These are phyloP conservation scores for Coccinonectria pachysandricola DNA, from an alignment of 2,329 filamentous ascomycete species.

Conservation along the genomic window DNA sequence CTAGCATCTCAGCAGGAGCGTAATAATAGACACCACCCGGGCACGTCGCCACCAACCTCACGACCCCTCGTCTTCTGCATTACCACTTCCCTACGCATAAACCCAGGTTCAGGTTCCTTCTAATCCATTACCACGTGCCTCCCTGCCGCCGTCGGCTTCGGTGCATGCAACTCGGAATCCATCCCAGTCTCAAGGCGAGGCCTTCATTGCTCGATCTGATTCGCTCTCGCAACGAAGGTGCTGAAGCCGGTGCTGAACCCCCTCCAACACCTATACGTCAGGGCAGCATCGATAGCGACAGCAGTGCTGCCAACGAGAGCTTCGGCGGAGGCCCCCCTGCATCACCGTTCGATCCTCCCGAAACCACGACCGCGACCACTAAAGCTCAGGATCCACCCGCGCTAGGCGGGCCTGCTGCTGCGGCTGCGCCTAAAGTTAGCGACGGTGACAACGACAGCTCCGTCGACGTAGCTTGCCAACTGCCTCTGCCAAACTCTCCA, in stretches of 20 bases:
- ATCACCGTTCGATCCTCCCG: conserved; percentile 1
- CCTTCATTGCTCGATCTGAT: conserved; percentile 44
- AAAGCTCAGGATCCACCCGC: neutral
- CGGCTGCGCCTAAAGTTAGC: conserved; percentile 3
- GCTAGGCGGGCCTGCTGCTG: conserved; percentile 1
- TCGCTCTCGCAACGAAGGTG: conserved; percentile 24
- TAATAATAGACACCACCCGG: too few species aligned
- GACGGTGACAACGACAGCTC: conserved; percentile 15
- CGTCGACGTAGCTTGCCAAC: conserved; percentile 26
- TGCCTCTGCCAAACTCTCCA: conserved; percentile 33
- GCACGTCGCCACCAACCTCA: too few species aligned
- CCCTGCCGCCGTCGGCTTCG: too few species aligned
- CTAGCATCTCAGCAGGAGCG: too few species aligned
- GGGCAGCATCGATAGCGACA: conserved; percentile 2
- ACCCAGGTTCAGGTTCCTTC: too few species aligned
- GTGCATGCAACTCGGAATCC: conserved; percentile 43
- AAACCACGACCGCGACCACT: neutral
- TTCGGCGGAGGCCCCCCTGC: neutral
- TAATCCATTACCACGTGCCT: too few species aligned
- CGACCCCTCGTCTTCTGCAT: too few species aligned
- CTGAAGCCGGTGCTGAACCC: too few species aligned
- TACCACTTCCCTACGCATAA: too few species aligned
- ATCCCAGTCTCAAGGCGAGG: conserved; percentile 39
- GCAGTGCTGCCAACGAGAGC: conserved; percentile 4
- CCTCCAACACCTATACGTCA: conserved; percentile 12